Evolutionary conservation across 495 filamentous ascomycete species (phyloP).

Genomic region (Lichina pygmaea): DNA sequence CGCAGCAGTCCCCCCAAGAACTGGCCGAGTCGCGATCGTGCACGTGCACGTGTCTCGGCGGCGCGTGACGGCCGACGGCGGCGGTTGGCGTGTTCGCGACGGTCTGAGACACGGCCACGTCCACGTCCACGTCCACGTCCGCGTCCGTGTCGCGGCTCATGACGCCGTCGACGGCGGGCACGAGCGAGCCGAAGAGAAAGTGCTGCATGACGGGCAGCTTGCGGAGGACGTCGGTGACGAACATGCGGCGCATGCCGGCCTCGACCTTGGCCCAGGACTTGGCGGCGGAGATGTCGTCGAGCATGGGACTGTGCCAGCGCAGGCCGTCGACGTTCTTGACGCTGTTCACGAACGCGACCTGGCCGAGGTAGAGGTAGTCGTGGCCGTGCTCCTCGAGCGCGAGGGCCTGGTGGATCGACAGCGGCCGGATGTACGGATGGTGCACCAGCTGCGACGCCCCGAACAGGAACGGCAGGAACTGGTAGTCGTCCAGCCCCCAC

Average conservation of each 20-base stretch:
- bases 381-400: slow-evolving; percentile 62
- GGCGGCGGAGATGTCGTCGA: slow-evolving; percentile 88
- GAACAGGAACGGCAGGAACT: slow-evolving; percentile 88
- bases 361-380: slow-evolving; percentile 71
- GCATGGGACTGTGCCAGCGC: slow-evolving; percentile 93
- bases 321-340: slow-evolving; percentile 91
- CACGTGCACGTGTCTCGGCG: slow-evolving; percentile 21
- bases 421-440: slow-evolving; percentile 67
- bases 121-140: slow-evolving; percentile 18
- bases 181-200: slow-evolving; percentile 72
- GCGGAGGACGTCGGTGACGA: slow-evolving; percentile 68
- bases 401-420: slow-evolving; percentile 62
- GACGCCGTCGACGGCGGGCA: slow-evolving; percentile 50
- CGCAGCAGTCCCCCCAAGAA: slow-evolving; percentile 90
- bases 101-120: slow-evolving; percentile 24
- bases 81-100: slow-evolving; percentile 20
- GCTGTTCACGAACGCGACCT: slow-evolving; percentile 79
- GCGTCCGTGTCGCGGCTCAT: slow-evolving; percentile 34
- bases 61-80: too few relatives aligned
- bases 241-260: slow-evolving; percentile 88
- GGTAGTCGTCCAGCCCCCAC: slow-evolving; percentile 95
- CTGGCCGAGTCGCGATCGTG: slow-evolving; percentile 40
- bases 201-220: slow-evolving; percentile 98
- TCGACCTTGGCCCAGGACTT: slow-evolving; percentile 85
- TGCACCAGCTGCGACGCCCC: slow-evolving; percentile 71